Percentiles rank a stretch among this genome's conserved stretches.
Conservation (phyloP, 371 early-diverging fungal species). For the Mortierella sp. region DNA sequence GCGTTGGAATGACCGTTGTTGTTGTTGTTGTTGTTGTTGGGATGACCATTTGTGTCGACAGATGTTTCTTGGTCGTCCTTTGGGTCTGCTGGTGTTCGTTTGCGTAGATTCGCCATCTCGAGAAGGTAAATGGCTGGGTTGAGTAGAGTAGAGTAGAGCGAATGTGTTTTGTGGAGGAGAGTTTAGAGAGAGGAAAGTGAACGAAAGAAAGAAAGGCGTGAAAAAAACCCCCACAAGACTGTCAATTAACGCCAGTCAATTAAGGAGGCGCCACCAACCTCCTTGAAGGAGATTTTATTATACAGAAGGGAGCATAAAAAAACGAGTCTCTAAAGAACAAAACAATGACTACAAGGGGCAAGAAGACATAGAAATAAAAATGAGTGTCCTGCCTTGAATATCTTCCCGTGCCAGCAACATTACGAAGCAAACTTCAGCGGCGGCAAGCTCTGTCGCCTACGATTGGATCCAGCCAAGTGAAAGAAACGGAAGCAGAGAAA, state of each 20-base stretch:
- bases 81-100: constrained; percentile 5
- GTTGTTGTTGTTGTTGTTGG: constrained; percentile 1
- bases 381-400: neutral
- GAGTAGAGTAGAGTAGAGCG: neutral
- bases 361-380: neutral
- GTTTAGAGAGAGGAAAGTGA: neutral
- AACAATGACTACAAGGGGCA: neutral
- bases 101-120: constrained; percentile 23
- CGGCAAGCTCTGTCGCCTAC: constrained; percentile 48
- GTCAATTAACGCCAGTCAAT: neutral
- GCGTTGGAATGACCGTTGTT: neutral
- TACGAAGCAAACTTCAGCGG: constrained; percentile 35
- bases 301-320: neutral
- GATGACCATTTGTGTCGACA: constrained; percentile 12
- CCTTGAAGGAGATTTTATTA: neutral
- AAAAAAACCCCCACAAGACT: too few relatives aligned
- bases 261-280: neutral
- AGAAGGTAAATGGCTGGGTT: neutral
- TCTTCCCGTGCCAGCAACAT: neutral
- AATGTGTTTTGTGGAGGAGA: neutral
- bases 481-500: neutral
- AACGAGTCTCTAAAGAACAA: neutral
- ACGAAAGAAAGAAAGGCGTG: neutral
- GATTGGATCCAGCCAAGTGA: constrained; percentile 11
- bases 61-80: neutral